These are phyloP conservation scores for Larix sibirica DNA, from an alignment of 83 land plant genomes.

Conservation along the genomic window DNA sequence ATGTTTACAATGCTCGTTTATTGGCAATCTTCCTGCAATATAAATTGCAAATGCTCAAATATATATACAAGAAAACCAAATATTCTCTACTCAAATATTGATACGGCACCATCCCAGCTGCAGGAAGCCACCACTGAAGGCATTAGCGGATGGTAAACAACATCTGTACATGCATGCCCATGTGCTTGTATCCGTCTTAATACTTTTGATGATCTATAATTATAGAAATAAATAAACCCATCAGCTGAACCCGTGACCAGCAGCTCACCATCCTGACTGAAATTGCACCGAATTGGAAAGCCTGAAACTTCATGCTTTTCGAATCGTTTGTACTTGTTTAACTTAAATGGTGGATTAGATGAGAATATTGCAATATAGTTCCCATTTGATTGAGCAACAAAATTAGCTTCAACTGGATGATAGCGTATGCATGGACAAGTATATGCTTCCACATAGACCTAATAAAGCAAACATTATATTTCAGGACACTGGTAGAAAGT, in stretches of 20 bases:
- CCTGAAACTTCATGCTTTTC: conserved; percentile 87
- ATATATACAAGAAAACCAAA: no score
- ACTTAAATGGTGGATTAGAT: conserved; percentile 71
- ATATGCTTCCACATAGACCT: conserved; percentile 93
- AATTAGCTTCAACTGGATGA: conserved; percentile 74
- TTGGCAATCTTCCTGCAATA: no score
- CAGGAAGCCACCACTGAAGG: conserved; percentile 81
- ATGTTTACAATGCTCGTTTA: no score
- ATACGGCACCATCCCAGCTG: conserved; percentile 83
- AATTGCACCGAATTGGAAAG: conserved; percentile 81
- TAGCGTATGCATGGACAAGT: conserved; percentile 81
- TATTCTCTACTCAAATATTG: conserved; percentile 40
- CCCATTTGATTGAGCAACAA: conserved; percentile 90
- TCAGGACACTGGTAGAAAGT: background rate
- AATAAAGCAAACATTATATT: conserved; percentile 12
- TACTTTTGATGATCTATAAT: conserved; percentile 56
- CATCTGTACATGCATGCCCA: conserved; percentile 74
- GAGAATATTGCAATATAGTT: conserved; percentile 91
- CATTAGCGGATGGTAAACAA: conserved; percentile 70
- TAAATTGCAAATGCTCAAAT: no score
- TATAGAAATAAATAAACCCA: conserved; percentile 75
- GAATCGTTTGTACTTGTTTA: conserved; percentile 82
- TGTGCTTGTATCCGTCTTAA: conserved; percentile 53
- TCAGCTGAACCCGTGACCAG: conserved; percentile 83
- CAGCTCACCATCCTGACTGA: conserved; percentile 73